Evolutionary conservation across 1,139 yeast species (phyloP).

Genomic region (Debaryomycetaceae sp.): DNA sequence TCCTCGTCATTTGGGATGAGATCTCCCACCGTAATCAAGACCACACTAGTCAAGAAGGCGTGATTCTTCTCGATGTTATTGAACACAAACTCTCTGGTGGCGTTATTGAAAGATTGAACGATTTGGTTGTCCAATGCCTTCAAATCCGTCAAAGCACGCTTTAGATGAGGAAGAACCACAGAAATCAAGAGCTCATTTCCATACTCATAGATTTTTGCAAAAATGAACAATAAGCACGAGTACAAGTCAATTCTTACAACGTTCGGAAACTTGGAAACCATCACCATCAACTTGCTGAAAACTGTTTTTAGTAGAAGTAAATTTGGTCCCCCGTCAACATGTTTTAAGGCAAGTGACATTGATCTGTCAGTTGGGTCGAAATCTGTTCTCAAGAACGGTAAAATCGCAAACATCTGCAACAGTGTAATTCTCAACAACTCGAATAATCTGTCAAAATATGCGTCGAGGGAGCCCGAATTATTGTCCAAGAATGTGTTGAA

Average conservation of each 20-base stretch:
- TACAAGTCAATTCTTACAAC: conserved; percentile 67
- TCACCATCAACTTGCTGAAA: conserved; percentile 54
- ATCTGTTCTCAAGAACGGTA: conserved; percentile 59
- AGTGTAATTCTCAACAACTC: conserved; percentile 74
- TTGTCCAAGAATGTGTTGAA: conserved; percentile 31
- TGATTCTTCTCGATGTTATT: conserved; percentile 28
- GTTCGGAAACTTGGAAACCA: conserved; percentile 63
- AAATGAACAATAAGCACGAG: conserved; percentile 63
- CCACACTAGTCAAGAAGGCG: conserved; percentile 54
- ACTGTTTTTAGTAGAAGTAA: conserved; percentile 48
- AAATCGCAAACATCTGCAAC: conserved; percentile 55
- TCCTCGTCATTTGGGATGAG: conserved; percentile 36
- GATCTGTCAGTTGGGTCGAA: conserved; percentile 34
- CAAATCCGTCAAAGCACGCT: conserved; percentile 39
- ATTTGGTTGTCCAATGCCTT: conserved; percentile 24
- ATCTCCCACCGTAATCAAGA: conserved; percentile 55
- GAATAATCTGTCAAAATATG: conserved; percentile 72
- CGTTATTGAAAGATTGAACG: conserved; percentile 34
- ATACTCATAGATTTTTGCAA: conserved; percentile 57
- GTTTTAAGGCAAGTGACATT: conserved; percentile 23
- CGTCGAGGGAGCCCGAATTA: conserved; percentile 30
- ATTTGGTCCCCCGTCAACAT: conserved; percentile 34
- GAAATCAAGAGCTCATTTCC: conserved; percentile 47
- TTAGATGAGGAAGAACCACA: conserved; percentile 54
- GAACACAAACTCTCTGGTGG: conserved; percentile 26